Conservation (phyloP, 2,329 filamentous ascomycete genomes). For the Botrytis paeoniae region DNA sequence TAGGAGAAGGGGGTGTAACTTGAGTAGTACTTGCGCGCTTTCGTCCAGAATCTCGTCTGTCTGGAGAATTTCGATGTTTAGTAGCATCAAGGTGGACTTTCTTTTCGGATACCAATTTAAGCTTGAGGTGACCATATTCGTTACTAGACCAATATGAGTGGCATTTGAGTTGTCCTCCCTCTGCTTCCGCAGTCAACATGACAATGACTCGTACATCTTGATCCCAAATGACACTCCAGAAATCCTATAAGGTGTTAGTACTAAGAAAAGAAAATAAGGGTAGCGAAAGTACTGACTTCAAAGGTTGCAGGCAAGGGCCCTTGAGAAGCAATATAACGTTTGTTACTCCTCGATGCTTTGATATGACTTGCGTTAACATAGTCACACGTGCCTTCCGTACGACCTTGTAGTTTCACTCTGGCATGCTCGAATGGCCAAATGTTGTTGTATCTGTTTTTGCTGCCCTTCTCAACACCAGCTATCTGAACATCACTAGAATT, state of each 20-base stretch:
- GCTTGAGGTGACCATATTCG: constrained; percentile 72
- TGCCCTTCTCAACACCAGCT: constrained; percentile 89
- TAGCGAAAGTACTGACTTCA: constrained; percentile 55
- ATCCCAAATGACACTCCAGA: constrained; percentile 97
- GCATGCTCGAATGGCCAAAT: constrained; percentile 96
- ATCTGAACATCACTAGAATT: constrained; percentile 57
- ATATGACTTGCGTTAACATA: constrained; percentile 95
- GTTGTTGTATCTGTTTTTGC: constrained; percentile 96
- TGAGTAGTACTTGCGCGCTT: constrained; percentile 54
- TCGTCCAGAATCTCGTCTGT: constrained; percentile 43
- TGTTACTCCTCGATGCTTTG: constrained; percentile 75
- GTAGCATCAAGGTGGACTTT: constrained; percentile 70
- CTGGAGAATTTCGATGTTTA: constrained; percentile 44
- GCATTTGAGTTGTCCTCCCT: constrained; percentile 91
- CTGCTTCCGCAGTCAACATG: constrained; percentile 91
- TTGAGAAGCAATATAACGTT: constrained; percentile 93
- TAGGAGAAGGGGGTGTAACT: constrained; percentile 37
- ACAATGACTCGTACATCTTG: constrained; percentile 93
- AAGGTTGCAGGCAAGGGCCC: constrained; percentile 91
- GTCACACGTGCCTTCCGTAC: constrained; percentile 69
- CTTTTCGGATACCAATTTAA: constrained; percentile 78
- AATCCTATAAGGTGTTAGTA: constrained; percentile 60
- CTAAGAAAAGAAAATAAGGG: constrained; percentile 8
- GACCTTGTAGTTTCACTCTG: constrained; percentile 73
- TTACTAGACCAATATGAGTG: constrained; percentile 87